A percentile compares a stretch with the other conserved stretches of the same genome.
Evolutionary conservation across 2,329 filamentous ascomycete genomes (phyloP).

Genomic region (Colletotrichum spinosum): DNA sequence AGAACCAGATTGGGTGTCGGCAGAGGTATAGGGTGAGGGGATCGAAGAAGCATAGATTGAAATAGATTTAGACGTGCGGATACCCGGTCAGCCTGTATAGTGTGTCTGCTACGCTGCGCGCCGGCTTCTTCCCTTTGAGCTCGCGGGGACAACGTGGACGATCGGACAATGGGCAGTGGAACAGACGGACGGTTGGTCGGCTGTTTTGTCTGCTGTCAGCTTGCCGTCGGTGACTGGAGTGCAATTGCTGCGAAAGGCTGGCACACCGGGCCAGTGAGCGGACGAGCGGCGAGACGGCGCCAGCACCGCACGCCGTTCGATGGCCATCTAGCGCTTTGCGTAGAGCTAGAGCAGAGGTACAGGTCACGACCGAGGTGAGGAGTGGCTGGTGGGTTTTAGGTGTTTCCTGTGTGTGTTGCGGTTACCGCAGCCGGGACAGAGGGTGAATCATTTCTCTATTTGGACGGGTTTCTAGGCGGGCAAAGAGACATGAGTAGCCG

Average conservation of each 20-base stretch:
- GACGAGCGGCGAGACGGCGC: conserved; percentile 15
- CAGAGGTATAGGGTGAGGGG: background rate
- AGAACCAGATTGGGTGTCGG: conserved; percentile 9
- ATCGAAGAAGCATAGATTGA: conserved; percentile 12
- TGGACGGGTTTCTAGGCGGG: conserved; percentile 17
- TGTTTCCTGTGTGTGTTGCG: background rate
- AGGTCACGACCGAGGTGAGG: conserved; percentile 23
- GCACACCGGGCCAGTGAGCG: conserved; percentile 24
- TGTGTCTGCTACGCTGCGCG: conserved; percentile 1
- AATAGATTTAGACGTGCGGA: conserved; percentile 13
- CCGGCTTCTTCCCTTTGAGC: background rate
- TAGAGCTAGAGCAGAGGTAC: conserved; percentile 2
- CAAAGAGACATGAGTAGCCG: conserved; percentile 11
- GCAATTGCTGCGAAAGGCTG: conserved; percentile 13
- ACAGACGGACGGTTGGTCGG: background rate
- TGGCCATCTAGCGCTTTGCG: conserved; percentile 17
- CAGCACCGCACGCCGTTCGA: conserved; percentile 17
- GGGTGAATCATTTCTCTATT: conserved; percentile 4
- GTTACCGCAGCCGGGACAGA: conserved; percentile 1
- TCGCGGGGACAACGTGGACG: background rate
- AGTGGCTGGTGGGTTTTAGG: conserved; percentile 8
- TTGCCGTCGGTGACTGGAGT: background rate
- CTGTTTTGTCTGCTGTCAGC: background rate
- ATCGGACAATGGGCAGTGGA: background rate
- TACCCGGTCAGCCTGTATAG: conserved; percentile 1